These are phyloP conservation scores for Earliella scabrosa DNA, from an alignment of 1,284 basidiomycete genomes.

Conservation along the genomic window DNA sequence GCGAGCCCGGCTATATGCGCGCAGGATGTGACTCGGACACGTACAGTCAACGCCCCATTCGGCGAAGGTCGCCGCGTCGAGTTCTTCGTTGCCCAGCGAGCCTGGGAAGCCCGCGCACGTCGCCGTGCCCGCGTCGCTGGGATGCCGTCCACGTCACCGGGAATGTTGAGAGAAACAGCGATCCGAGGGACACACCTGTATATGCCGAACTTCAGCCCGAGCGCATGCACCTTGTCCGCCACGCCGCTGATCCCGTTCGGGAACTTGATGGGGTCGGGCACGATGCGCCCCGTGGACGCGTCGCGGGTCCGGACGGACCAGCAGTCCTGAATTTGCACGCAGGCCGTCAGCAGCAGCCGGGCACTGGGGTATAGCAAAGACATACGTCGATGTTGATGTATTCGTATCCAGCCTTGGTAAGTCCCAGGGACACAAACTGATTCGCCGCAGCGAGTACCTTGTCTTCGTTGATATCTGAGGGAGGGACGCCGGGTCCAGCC, in stretches of 20 bases:
- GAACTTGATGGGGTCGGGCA: conserved; percentile 56
- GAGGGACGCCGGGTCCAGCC: too few relatives aligned
- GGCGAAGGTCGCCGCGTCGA: conserved; percentile 55
- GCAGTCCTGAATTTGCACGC: conserved; percentile 58
- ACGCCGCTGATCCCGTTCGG: conserved; percentile 53
- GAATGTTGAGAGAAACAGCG: neutral
- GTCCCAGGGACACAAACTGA: conserved; percentile 49
- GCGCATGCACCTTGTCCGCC: conserved; percentile 48
- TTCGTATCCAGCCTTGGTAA: conserved; percentile 54
- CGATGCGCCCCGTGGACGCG: conserved; percentile 44
- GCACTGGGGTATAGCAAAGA: too few relatives aligned
- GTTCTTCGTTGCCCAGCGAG: conserved; percentile 50
- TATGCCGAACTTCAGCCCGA: conserved; percentile 58
- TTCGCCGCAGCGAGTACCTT: conserved; percentile 53
- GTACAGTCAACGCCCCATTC: conserved; percentile 58
- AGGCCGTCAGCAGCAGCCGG: too few relatives aligned
- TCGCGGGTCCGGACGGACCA: conserved; percentile 51
- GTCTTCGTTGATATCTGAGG: conserved; percentile 49
- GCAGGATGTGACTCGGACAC: conserved; percentile 7
- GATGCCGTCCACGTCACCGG: neutral
- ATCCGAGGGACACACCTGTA: conserved; percentile 41
- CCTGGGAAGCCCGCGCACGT: conserved; percentile 60
- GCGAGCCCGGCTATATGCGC: neutral
- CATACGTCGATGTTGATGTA: conserved; percentile 59
- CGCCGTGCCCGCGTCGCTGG: conserved; percentile 55